phyloP scores from a whole-genome alignment of 176 grass and related monocot species.

The Triticum timopheevii region DNA sequence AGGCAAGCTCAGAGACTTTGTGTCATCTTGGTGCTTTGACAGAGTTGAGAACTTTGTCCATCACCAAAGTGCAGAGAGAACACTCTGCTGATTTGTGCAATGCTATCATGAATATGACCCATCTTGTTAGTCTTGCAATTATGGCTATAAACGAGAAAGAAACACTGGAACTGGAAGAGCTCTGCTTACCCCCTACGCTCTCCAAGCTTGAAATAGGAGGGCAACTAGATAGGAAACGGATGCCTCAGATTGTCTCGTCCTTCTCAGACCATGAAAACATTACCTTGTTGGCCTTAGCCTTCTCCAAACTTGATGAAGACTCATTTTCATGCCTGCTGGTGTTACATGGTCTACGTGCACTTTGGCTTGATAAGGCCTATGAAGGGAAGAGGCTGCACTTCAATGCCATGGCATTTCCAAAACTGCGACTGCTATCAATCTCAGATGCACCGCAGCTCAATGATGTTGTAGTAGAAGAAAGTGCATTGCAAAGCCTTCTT shows the following conservation, averaged over 20 bases:
- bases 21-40: neutral
- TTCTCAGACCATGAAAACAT: neutral
- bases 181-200: conserved; percentile 13
- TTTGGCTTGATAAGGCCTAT: conserved; percentile 4
- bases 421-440: conserved; percentile 23
- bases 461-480: conserved; percentile 34
- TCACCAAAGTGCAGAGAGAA: conserved; percentile 2
- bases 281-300: neutral
- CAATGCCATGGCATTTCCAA: conserved; percentile 10
- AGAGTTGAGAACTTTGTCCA: conserved; percentile 5
- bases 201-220: neutral
- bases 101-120: conserved; percentile 7
- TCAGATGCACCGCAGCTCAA: conserved; percentile 1
- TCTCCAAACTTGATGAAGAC: conserved; percentile 27
- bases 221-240: conserved; percentile 18
- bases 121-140: conserved; percentile 10
- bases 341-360: neutral
- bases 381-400: conserved; percentile 29
- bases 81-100: neutral
- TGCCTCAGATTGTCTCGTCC: neutral
- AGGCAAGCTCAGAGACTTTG: conserved; percentile 9
- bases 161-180: conserved; percentile 13
- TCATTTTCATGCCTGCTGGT: conserved; percentile 7
- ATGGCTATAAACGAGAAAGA: conserved; percentile 4
- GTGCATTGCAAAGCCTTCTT: conserved; percentile 31